Evolutionary conservation across 768 basidiomycete species (phyloP).

Genomic region (Multifurca ochricompacta): DNA sequence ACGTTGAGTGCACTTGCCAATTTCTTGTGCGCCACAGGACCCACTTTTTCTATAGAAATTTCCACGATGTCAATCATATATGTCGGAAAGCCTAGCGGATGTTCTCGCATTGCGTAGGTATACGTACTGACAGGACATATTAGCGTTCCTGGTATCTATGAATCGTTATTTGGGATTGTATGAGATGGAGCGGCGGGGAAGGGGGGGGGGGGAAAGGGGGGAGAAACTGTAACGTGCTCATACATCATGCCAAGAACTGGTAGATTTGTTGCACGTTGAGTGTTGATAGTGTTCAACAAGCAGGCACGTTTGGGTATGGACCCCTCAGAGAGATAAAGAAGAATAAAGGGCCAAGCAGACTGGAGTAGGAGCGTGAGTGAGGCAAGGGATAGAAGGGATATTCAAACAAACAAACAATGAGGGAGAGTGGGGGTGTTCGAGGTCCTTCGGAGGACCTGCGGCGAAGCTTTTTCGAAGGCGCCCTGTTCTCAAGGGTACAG

Average conservation of each 20-base stretch:
- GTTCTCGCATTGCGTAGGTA: not conserved
- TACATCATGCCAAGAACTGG: too few species aligned
- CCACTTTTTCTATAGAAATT: conserved; percentile 3
- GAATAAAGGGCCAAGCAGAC: not conserved
- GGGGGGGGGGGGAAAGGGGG: not conserved
- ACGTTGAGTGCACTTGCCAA: not conserved
- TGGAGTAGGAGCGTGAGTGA: not conserved
- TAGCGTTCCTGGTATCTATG: not conserved
- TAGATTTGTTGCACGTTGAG: too few species aligned
- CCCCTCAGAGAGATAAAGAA: too few species aligned
- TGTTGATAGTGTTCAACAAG: too few species aligned
- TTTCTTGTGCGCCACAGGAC: conserved; percentile 7
- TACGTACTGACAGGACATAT: conserved; percentile 4
- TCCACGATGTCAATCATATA: conserved; percentile 12
- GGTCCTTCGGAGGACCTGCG: conserved; percentile 11
- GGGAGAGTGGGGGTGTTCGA: conserved; percentile 6
- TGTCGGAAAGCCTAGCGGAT: not conserved
- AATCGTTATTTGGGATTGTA: not conserved
- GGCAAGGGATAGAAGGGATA: not conserved
- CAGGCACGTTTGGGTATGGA: too few species aligned
- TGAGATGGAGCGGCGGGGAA: too few species aligned
- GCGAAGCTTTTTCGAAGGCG: not conserved
- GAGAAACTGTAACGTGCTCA: too few species aligned
- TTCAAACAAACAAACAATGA: not conserved
- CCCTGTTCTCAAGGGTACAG: conserved; percentile 12